A percentile compares a stretch with the other conserved stretches of the same genome.
These are phyloP conservation scores for Raffaelea albimanens DNA, from an alignment of 2,329 filamentous ascomycete species.

Conservation along the genomic window DNA sequence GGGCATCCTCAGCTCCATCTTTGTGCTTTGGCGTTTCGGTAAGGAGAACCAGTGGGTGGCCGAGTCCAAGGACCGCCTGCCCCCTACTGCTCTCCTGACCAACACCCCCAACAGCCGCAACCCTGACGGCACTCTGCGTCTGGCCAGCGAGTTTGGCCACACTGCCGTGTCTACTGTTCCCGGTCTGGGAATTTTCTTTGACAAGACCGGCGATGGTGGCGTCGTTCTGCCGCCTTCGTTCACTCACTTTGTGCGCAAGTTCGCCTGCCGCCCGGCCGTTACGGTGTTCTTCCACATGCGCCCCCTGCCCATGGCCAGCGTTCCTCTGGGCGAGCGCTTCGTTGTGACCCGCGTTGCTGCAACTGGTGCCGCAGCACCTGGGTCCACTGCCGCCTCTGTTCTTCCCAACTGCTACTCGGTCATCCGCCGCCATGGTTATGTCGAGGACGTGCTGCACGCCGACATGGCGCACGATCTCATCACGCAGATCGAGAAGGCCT, in stretches of 20 bases:
- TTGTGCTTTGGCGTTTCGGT: constrained; percentile 69
- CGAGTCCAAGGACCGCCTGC: constrained; percentile 52
- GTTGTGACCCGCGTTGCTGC: constrained; percentile 27
- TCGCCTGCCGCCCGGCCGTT: constrained; percentile 56
- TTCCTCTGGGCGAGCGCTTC: constrained; percentile 38
- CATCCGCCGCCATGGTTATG: constrained; percentile 63
- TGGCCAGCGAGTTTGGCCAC: constrained; percentile 26
- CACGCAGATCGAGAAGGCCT: constrained; percentile 47
- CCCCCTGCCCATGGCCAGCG: constrained; percentile 48
- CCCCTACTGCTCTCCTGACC: constrained; percentile 30
- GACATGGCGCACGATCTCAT: constrained; percentile 49
- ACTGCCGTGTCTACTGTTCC: constrained; percentile 35
- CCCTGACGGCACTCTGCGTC: constrained; percentile 5
- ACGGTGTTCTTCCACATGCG: constrained; percentile 69
- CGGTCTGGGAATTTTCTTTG: constrained; percentile 66
- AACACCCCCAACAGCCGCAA: constrained; percentile 7
- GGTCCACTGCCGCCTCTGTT: constrained; percentile 4
- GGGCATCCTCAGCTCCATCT: constrained; percentile 50
- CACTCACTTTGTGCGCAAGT: constrained; percentile 63
- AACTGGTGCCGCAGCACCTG: constrained; percentile 3
- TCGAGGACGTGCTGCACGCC: constrained; percentile 58
- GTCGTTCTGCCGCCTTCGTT: constrained; percentile 48
- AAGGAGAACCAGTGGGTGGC: constrained; percentile 70
- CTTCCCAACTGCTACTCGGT: constrained; percentile 59
- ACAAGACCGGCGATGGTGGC: constrained; percentile 58